phyloP scores from a whole-genome alignment of 2,329 filamentous ascomycete genomes.

The Catunica adiposa region DNA sequence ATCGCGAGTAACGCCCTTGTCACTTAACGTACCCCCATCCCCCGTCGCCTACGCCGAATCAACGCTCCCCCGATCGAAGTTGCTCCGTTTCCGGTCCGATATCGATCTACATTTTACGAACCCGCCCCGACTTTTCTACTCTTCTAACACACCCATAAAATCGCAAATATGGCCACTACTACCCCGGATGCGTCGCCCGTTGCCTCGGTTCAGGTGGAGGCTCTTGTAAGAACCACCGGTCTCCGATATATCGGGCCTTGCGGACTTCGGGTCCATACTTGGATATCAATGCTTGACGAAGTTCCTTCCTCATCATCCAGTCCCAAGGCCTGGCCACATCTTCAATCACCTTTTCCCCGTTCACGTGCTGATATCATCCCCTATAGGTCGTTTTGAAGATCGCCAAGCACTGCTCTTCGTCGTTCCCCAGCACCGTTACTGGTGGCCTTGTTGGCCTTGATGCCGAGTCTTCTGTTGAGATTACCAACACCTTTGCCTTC shows the following conservation, averaged over 20 bases:
- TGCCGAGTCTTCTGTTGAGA: conserved; percentile 58
- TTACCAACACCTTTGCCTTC: conserved; percentile 93
- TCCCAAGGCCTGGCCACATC: too few relatives aligned
- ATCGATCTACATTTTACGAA: not conserved
- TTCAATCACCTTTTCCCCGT: too few relatives aligned
- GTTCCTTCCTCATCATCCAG: too few relatives aligned
- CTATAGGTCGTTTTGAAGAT: conserved; percentile 86
- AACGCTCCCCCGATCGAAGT: too few relatives aligned
- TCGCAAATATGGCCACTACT: conserved; percentile 36
- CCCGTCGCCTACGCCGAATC: not conserved
- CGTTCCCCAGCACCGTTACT: conserved; percentile 77
- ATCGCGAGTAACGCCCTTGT: conserved; percentile 9
- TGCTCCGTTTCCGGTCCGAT: too few relatives aligned
- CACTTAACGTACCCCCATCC: conserved; percentile 1
- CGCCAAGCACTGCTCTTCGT: conserved; percentile 80
- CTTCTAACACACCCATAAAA: conserved; percentile 5
- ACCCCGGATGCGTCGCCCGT: conserved; percentile 49
- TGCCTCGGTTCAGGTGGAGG: conserved; percentile 84
- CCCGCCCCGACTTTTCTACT: not conserved
- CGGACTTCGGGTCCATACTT: not conserved
- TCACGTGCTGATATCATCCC: not conserved
- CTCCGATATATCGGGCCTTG: not conserved
- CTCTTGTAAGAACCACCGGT: conserved; percentile 49
- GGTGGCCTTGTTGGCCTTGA: conserved; percentile 92
- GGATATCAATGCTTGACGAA: too few relatives aligned